Evolutionary conservation across 768 basidiomycete genomes (phyloP).

Genomic region (Ramaria rubella): DNA sequence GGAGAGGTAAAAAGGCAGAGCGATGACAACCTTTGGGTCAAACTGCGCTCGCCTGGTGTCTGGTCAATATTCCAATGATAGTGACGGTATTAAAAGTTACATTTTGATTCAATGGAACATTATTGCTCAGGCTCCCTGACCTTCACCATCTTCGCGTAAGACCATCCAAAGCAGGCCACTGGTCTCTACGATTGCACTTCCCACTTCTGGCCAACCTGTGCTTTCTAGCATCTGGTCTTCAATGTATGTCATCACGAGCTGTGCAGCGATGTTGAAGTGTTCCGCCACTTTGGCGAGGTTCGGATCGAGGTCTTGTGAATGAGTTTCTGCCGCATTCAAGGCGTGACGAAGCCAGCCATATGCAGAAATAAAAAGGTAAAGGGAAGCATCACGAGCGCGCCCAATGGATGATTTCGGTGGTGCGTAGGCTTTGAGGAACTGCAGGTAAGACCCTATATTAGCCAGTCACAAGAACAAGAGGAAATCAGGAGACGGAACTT

Average conservation of each 20-base stretch:
- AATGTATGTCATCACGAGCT: background rate
- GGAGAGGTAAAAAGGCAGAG: constrained; percentile 38
- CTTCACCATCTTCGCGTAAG: background rate
- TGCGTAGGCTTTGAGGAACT: constrained; percentile 6
- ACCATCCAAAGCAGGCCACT: background rate
- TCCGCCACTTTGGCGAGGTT: background rate
- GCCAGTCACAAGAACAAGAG: background rate
- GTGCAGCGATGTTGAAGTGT: background rate
- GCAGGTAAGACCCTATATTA: background rate
- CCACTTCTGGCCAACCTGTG: background rate
- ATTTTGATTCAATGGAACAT: background rate
- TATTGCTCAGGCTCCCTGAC: background rate
- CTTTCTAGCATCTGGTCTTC: background rate
- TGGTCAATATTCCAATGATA: background rate
- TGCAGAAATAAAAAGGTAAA: constrained; percentile 7
- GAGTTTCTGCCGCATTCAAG: background rate
- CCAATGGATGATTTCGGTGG: background rate
- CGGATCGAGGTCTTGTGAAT: background rate
- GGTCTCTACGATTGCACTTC: background rate
- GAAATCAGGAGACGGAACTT: background rate
- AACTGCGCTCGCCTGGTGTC: background rate
- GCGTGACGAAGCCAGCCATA: constrained; percentile 1
- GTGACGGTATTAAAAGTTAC: background rate
- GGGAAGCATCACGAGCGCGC: constrained; percentile 1
- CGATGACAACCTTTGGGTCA: constrained; percentile 17